Conservation (phyloP, 768 basidiomycete genomes). For the Glaciozyma antarctica region DNA sequence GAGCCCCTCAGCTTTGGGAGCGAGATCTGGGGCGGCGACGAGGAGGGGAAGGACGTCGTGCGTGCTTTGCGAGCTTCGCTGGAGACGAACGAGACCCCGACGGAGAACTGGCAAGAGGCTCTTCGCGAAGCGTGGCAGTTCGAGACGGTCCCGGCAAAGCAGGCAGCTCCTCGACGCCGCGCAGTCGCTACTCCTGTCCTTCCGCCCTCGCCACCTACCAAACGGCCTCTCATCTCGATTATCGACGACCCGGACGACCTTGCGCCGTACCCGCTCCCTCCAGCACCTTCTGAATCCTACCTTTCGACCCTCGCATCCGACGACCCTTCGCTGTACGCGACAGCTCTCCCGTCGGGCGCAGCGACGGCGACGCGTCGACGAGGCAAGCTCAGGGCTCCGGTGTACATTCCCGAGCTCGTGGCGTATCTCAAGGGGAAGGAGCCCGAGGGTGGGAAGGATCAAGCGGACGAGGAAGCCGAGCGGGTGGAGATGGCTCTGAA, state of each 20-base stretch:
- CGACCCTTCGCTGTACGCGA: conserved; percentile 61
- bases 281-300: conserved; percentile 32
- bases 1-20: conserved; percentile 67
- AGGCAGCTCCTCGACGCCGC: not conserved
- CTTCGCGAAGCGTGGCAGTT: not conserved
- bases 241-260: conserved; percentile 42
- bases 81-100: conserved; percentile 25
- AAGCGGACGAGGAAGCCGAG: conserved; percentile 60
- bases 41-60: conserved; percentile 57
- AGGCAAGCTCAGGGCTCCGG: conserved; percentile 66
- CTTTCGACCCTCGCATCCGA: conserved; percentile 60
- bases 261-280: conserved; percentile 26
- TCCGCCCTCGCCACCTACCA: not conserved
- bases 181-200: not conserved
- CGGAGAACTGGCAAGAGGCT: conserved; percentile 21
- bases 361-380: conserved; percentile 69
- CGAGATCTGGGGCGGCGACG: conserved; percentile 63
- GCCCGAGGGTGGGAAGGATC: conserved; percentile 44
- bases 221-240: conserved; percentile 45
- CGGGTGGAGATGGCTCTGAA: conserved; percentile 69
- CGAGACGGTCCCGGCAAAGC: not conserved
- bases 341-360: conserved; percentile 57
- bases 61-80: conserved; percentile 48
- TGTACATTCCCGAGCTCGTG: conserved; percentile 79
- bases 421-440: conserved; percentile 57